phyloP scores from a whole-genome alignment of 331 rosid genomes.

The Cydonia oblonga region DNA sequence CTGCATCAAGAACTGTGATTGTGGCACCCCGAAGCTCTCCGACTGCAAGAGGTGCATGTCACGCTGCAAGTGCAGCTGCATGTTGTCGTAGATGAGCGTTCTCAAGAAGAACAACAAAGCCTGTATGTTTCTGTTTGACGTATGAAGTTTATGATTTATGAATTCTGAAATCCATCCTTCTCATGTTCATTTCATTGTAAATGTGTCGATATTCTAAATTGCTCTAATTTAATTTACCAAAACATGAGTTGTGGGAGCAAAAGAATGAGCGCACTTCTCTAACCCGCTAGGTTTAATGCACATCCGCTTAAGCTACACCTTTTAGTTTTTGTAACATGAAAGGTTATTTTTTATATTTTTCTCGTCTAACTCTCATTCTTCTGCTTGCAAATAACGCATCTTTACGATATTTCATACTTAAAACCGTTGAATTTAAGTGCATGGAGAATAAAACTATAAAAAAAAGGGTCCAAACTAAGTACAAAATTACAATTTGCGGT shows the following conservation, averaged over 20 bases:
- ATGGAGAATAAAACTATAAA: too few relatives aligned
- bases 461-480: too few relatives aligned
- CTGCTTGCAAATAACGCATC: too few relatives aligned
- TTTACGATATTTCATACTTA: too few relatives aligned
- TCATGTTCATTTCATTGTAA: not conserved
- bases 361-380: not conserved
- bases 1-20: slow-evolving; percentile 44
- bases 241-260: too few relatives aligned
- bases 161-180: too few relatives aligned
- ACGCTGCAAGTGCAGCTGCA: slow-evolving; percentile 70
- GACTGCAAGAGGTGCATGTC: slow-evolving; percentile 73
- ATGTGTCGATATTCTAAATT: not conserved
- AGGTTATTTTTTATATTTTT: too few relatives aligned
- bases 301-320: not conserved
- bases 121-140: not conserved
- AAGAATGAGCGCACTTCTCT: not conserved
- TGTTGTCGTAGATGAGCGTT: not conserved
- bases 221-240: too few relatives aligned
- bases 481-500: too few relatives aligned
- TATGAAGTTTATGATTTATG: not conserved
- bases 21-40: slow-evolving; percentile 41
- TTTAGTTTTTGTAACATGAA: too few relatives aligned
- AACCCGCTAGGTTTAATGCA: not conserved
- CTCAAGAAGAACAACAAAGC: not conserved
- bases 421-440: too few relatives aligned